Evolutionary conservation across 1,284 basidiomycete species (phyloP).

Genomic region (Mycena sp.): DNA sequence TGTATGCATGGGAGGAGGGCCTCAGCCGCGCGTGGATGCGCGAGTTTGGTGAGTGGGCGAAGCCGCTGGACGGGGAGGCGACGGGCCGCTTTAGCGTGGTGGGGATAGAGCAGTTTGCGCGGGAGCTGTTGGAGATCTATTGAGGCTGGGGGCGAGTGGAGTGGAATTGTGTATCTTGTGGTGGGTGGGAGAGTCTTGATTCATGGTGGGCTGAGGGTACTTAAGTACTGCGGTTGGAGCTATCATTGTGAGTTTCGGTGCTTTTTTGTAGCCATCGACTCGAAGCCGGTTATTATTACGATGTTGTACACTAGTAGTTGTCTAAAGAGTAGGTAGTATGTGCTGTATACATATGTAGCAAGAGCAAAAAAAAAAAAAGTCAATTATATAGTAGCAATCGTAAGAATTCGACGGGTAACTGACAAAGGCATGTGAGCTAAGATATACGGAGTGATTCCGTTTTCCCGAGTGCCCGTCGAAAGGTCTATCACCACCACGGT

Average conservation of each 20-base stretch:
- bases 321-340: constrained; percentile 11
- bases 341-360: too few species aligned
- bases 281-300: not conserved
- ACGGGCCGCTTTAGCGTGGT: constrained; percentile 28
- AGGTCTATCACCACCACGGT: not conserved
- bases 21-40: constrained; percentile 56
- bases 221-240: constrained; percentile 3
- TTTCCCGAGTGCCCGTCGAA: not conserved
- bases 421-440: constrained; percentile 8
- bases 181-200: not conserved
- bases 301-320: constrained; percentile 26
- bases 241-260: constrained; percentile 3
- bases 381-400: not conserved
- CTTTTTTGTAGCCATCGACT: constrained; percentile 11
- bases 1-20: constrained; percentile 87
- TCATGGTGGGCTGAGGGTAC: constrained; percentile 6
- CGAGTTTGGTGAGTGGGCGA: constrained; percentile 31
- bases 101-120: constrained; percentile 30
- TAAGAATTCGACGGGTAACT: not conserved
- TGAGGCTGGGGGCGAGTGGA: not conserved
- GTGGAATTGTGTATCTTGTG: not conserved
- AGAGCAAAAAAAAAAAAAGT: too few species aligned
- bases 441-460: not conserved
- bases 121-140: constrained; percentile 30
- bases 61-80: constrained; percentile 22